Evolutionary conservation across 2,329 filamentous ascomycete species (phyloP).

Genomic region (Alternaria angustiovoidea): DNA sequence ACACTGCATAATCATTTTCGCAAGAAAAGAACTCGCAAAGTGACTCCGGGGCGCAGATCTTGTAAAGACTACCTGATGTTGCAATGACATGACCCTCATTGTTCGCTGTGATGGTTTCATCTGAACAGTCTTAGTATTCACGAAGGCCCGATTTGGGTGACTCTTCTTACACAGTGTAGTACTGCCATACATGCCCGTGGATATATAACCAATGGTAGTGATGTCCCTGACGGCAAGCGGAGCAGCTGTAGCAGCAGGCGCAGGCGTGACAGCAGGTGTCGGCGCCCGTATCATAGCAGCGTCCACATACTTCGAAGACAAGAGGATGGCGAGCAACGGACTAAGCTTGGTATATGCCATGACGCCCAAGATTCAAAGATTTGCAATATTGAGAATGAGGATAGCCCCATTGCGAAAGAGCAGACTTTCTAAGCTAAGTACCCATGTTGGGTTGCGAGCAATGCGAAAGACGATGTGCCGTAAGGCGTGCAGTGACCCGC

Average conservation of each 20-base stretch:
- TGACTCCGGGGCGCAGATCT: constrained; percentile 10
- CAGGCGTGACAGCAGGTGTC: constrained; percentile 9
- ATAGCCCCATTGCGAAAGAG: background rate
- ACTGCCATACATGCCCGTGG: constrained; percentile 10
- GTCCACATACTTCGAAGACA: constrained; percentile 1
- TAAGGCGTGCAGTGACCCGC: constrained; percentile 14
- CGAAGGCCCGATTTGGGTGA: too few species aligned
- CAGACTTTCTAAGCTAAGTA: constrained; percentile 4
- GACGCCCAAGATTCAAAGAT: background rate
- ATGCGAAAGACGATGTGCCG: constrained; percentile 1
- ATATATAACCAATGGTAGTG: constrained; percentile 22
- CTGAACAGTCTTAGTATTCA: constrained; percentile 9
- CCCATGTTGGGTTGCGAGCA: constrained; percentile 1
- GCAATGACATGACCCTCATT: constrained; percentile 14
- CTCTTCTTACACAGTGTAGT: constrained; percentile 19
- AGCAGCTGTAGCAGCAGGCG: constrained; percentile 17
- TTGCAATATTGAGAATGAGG: background rate
- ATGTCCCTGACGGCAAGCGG: constrained; percentile 13
- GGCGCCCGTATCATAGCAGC: constrained; percentile 16
- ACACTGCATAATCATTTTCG: constrained; percentile 8
- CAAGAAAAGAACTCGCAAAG: constrained; percentile 22
- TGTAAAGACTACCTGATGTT: constrained; percentile 16
- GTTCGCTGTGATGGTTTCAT: constrained; percentile 20
- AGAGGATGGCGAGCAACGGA: constrained; percentile 8
- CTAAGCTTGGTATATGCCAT: constrained; percentile 11